Base-by-base conservation (phyloP, 495 filamentous ascomycete species). In the Penicillium longicatenatum region DNA sequence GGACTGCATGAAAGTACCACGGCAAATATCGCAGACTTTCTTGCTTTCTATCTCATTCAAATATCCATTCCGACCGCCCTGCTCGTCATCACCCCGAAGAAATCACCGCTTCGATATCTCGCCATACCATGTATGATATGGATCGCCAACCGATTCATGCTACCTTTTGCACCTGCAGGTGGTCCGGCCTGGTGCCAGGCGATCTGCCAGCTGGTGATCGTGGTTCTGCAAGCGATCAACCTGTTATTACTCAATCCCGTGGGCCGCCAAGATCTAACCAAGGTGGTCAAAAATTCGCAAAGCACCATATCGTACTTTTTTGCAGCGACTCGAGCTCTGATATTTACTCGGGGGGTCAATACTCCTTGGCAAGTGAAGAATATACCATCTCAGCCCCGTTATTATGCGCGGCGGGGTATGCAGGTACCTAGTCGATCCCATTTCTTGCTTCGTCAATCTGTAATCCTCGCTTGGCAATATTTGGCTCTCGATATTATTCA, bases 381-480 rank as follows among this genome's bases (percentile, higher is more conserved):
- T 35, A 1, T 35, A 35, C 31, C 31, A 11, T 35, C 59, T 39
- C 61, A 63, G 2, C 65, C 65, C 30, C 21, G 7, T 19, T 68
- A 65, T 29, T 68, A 59, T 37, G 3, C 16, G 12, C 48, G 29
- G 14, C 30, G 44, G 16, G 49, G 41, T 24, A 52, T 44, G 35
- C 35, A 7, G 6, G 9, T 16, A 3, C 50, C 57, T 35, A 52
- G 56, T 11, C 65, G 63, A 19, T 30, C 31, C 33, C 55, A 21
- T 0, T 68, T 68, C 26, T 37, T 68, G 26, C 11, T 63, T 21
- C 59, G 65, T 4, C 65, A 68, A 39, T n/a, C 39, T 16, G 44
- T 26, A 2, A 60, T 68, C 16, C 6, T 20, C 29, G 29, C 37
- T 20, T 68, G 65, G 65, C 55, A 68, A 37, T 68, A 62, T 6